Conservation (phyloP, 805 yeast genomes). For the Suhomyces xylopsoci region DNA sequence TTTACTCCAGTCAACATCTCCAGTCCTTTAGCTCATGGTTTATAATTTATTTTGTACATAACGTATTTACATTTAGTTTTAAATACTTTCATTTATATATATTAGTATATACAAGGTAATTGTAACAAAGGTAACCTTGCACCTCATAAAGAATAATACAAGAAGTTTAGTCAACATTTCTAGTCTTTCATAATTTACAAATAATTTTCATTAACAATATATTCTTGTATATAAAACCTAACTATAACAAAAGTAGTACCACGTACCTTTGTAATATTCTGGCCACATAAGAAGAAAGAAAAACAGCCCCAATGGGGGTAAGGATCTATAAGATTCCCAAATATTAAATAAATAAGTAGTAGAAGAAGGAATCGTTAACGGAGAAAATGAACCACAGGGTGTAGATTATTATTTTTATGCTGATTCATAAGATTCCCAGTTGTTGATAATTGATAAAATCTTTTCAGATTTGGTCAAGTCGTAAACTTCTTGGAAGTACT, state of each 20-base stretch:
- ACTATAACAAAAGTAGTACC: slow-evolving; percentile 11
- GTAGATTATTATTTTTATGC: slow-evolving; percentile 26
- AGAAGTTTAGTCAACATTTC: slow-evolving; percentile 54
- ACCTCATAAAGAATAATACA: too few relatives aligned
- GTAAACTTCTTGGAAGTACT: slow-evolving; percentile 95
- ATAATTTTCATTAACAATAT: not conserved
- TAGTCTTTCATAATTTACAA: not conserved
- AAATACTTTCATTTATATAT: too few relatives aligned
- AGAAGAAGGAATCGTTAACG: not conserved
- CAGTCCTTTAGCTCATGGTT: slow-evolving; percentile 49
- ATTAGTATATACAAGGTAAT: too few relatives aligned
- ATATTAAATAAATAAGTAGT: not conserved
- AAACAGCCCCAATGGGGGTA: not conserved
- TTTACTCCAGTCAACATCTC: slow-evolving; percentile 86
- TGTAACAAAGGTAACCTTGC: too few relatives aligned
- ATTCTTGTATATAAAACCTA: not conserved
- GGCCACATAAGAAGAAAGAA: not conserved
- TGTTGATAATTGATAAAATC: slow-evolving; percentile 84
- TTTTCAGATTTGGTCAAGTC: slow-evolving; percentile 86
- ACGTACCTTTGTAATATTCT: slow-evolving; percentile 8
- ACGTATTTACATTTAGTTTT: too few relatives aligned
- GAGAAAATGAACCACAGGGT: not conserved
- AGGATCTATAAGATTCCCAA: not conserved
- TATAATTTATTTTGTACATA: slow-evolving; percentile 3
- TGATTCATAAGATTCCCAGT: slow-evolving; percentile 84